Base-by-base conservation (phyloP, 2,329 filamentous ascomycete genomes). In the Fusarium chuoi region DNA sequence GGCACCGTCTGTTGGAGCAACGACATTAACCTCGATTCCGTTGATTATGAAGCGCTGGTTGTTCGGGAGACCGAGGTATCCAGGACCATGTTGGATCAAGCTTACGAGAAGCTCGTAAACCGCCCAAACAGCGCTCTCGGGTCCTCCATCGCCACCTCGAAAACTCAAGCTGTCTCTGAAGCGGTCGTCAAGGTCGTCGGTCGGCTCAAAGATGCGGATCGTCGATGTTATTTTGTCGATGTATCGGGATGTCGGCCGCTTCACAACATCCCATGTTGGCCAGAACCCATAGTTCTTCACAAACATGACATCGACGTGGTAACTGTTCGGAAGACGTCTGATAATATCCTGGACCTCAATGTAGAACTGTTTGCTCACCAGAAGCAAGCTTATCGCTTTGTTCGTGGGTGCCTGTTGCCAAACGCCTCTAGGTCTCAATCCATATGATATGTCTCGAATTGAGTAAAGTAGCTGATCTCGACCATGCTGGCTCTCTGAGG, bases 241-340 rank as follows among this genome's bases (percentile, higher is more conserved):
- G n/a, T 70, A 55, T 11, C 41, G 33, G 14, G 57, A 57, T 5
- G 9, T n/a, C 1, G 70, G 71, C 1, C 13, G 45, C 26, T 60
- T 65, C 2, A 24, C 30, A 5, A 73, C 17, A 9, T 44, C 15
- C 62, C 58, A 74, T 2, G 70, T 71, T 0, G 58, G 35, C 70
- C 58, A 74, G 1, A 71, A 26, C 4, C 71, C 66, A 12, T 36
- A 30, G 14, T 54, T 17, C 8, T 71, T 71, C 1, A 74, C 38
- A 18, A 71, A 51, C 61, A 71, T 74, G 15, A 74, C 41, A 15
- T 74, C 66, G 18, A 74, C 57, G 6, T 74, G 38, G 11, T 64
- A 71, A 4, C n/a, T 13, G 1, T 55, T 54, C 4, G 49, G 33
- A 2, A 63, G 12, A 9, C 22, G 20, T 1, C 15, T 3, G 4